A percentile compares a stretch with the other conserved stretches of the same genome.
Evolutionary conservation across 164 flowering plant genomes (phyloP).

Genomic region (Houttuynia cordata): DNA sequence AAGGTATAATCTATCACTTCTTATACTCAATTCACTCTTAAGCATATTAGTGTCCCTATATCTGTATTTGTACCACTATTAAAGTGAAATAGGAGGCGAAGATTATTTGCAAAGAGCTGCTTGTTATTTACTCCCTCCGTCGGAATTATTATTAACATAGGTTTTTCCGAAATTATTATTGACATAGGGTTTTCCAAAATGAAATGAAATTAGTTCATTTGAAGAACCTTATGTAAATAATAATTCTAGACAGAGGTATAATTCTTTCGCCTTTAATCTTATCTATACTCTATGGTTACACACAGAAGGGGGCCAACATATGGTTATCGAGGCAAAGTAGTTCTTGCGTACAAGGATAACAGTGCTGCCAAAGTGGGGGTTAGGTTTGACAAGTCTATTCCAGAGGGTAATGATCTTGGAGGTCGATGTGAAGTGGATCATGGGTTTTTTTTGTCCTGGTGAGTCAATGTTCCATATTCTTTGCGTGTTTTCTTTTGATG

Average conservation of each 20-base stretch:
- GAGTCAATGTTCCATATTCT: slow-evolving; percentile 6
- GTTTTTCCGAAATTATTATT: too few relatives aligned
- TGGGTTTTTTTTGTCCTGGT: slow-evolving; percentile 93
- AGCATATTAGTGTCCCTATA: neutral
- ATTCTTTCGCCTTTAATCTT: neutral
- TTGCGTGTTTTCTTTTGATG: neutral
- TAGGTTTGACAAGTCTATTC: slow-evolving; percentile 67
- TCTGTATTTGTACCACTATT: neutral
- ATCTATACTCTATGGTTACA: neutral
- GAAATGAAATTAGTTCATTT: too few relatives aligned
- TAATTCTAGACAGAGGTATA: too few relatives aligned
- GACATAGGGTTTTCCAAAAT: too few relatives aligned
- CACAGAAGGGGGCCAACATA: slow-evolving; percentile 50
- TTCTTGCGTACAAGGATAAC: slow-evolving; percentile 70
- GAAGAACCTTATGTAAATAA: too few relatives aligned
- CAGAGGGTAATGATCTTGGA: slow-evolving; percentile 77
- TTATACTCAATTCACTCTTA: neutral
- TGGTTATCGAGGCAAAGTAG: slow-evolving; percentile 68
- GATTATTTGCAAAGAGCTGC: too few relatives aligned
- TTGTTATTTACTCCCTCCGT: too few relatives aligned
- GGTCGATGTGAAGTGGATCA: slow-evolving; percentile 72
- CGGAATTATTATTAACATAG: too few relatives aligned
- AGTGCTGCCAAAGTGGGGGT: slow-evolving; percentile 75
- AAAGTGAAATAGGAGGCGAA: too few relatives aligned
- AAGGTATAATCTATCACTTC: slow-evolving; percentile 25